Conservation (phyloP, 176 grass and related monocot species). For the Echinochloa phyllopogon region DNA sequence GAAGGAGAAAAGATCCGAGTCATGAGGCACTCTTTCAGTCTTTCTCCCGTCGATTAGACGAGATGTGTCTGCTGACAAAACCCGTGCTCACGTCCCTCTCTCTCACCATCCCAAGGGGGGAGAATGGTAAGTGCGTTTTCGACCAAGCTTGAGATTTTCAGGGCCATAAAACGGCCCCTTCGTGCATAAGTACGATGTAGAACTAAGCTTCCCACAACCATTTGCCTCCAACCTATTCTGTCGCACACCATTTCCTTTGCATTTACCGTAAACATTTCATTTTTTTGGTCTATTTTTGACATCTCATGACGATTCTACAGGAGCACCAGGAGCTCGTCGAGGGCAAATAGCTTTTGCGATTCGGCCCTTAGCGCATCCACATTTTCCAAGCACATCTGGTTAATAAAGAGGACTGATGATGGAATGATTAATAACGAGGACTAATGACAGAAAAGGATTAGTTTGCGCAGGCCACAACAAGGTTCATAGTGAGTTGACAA, state of each 20-base stretch:
- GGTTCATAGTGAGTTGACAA: neutral
- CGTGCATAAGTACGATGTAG: neutral
- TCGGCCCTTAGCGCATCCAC: no score
- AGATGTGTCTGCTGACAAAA: no score
- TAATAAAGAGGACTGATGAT: no score
- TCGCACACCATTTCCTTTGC: neutral
- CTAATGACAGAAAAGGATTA: neutral
- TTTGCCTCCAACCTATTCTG: neutral
- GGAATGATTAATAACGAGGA: neutral
- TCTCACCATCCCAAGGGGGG: no score
- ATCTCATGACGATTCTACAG: neutral
- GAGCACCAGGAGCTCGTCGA: neutral
- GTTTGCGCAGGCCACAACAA: slow-evolving; percentile 33
- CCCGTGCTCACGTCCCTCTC: no score
- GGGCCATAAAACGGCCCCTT: neutral
- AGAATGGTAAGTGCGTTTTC: neutral
- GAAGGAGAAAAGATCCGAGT: neutral
- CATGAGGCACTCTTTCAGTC: neutral
- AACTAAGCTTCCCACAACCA: neutral
- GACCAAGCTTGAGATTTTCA: no score
- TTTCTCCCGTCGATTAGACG: no score
- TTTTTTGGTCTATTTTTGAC: neutral
- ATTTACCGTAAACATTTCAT: neutral
- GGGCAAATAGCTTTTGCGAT: neutral
- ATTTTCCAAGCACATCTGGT: no score